Evolutionary conservation across 2,329 filamentous ascomycete species (phyloP).

Genomic region (Xenosphaeropsis pyriputrescens): DNA sequence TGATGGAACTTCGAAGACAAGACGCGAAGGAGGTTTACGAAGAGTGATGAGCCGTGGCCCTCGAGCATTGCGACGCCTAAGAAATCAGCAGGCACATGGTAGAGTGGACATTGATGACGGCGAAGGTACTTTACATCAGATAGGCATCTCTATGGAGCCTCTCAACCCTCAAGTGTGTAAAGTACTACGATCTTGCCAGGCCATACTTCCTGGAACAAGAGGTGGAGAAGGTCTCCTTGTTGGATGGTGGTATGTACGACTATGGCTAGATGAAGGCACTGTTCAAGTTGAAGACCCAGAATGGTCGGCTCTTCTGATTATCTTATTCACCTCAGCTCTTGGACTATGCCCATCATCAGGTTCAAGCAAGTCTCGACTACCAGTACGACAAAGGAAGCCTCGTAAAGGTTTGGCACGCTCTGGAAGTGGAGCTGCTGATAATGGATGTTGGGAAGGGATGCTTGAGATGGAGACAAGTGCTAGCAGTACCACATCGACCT

Average conservation of each 20-base stretch:
- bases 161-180: conserved; percentile 44
- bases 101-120: conserved; percentile 52
- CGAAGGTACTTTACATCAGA: conserved; percentile 46
- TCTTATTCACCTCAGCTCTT: conserved; percentile 49
- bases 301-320: conserved; percentile 53
- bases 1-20: conserved; percentile 31
- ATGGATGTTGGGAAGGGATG: conserved; percentile 31
- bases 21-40: conserved; percentile 34
- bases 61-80: conserved; percentile 26
- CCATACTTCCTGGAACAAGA: conserved; percentile 43
- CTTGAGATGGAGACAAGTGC: conserved; percentile 23
- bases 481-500: conserved; percentile 25
- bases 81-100: conserved; percentile 41
- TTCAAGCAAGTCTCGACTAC: conserved; percentile 17
- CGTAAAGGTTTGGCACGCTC: conserved; percentile 26
- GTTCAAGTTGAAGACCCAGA: conserved; percentile 37
- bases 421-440: conserved; percentile 26
- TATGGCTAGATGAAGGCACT: conserved; percentile 44
- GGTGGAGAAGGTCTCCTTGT: conserved; percentile 46
- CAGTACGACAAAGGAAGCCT: conserved; percentile 21
- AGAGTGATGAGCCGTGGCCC: conserved; percentile 27
- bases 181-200: conserved; percentile 45
- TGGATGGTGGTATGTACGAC: conserved; percentile 60
- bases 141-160: conserved; percentile 54
- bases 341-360: conserved; percentile 31